Base-by-base conservation (phyloP, 2,329 filamentous ascomycete species). In the Biscogniauxia sp. region DNA sequence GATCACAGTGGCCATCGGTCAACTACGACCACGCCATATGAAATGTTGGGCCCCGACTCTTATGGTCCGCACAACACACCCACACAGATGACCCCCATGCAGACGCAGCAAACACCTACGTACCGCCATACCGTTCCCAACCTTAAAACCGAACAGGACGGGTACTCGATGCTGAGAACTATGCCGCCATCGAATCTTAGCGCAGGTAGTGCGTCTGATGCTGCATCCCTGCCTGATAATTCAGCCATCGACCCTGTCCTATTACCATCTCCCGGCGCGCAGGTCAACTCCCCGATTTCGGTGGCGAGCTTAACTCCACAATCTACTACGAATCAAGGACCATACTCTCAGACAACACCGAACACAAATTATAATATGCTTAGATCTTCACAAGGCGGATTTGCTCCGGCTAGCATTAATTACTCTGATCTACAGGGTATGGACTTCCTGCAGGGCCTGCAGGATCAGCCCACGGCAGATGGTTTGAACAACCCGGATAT, bases 401-500 rank as follows among this genome's bases (percentile, higher is more conserved):
- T 75, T 55, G 70, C 69, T 7, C 58, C 67, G 5, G 68, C 61
- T 4, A 58, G 61, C 23, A 68, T 72, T 23, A 75, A 79, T 49
- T 81, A 81, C 41, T 73, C 78, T 2, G 82, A 85, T 56, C 72
- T 82, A 41, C 82, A 83, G 67, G 76, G 77, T 17, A 80, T 86
- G 76, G 84, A 86, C 50, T 86, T 82, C 64, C 71, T 84, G 49
- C 81, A 84, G 63, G 77, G 71, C 51, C 68, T 84, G n/a, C 75
- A 75, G 62, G 74, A 54, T 60, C 71, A 54, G 57, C 71, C 67
- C 25, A 64, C 65, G 56, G 51, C 63, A 7, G 68, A 72, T 49
- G 65, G 64, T 25, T 62, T 66, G 59, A 61, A 59, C 62, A 73
- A 64, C 64, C 76, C 63, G 70, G 82, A 84, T 66, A 72, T 78